Evolutionary conservation across 495 filamentous ascomycete species (phyloP), one percentile per base, ranked within the genome.

Genomic region (Penicillium fimorum): DNA sequence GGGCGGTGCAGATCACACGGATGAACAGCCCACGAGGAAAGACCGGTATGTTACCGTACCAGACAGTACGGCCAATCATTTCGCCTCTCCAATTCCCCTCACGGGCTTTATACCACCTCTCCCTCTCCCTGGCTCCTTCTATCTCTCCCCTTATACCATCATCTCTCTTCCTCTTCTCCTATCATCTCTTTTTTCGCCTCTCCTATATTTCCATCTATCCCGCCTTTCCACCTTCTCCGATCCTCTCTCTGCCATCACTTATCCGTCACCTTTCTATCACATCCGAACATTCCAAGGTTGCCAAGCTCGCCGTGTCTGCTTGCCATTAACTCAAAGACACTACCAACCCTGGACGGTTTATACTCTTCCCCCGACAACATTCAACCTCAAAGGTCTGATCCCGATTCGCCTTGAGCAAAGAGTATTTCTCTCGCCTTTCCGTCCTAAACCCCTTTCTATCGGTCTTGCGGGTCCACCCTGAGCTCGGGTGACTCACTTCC

Each of bases 121-220:
- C 25, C 5, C 25, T n/a, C 48, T 46, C 52, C 47, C 52, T 49
- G 42, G 33, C 46, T 49, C 50, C 50, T 58, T 58, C 60, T 61
- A n/a, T 53, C 49, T 54, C 50, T 47, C 45, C 62, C 61, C 62
- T 59, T 56, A 59, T 57, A 68, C 66, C 65, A 67, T 70, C 62
- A 45, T 60, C 61, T 59, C 48, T 59, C 57, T 55, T 35, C 53
- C 45, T 59, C 56, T 25, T 29, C 53, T 47, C 47, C 59, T 59
- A 53, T 44, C 56, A 53, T 49, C 48, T 62, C 52, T 45, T 63
- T 53, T 51, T 22, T 58, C 58, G 51, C 41, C 2, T 40, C 33
- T 42, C 59, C 53, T 38, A 43, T 37, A 32, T 55, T 55, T 61
- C 45, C 47, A 53, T 49, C 47, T 54, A 11, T 42, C 37, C 47